phyloP scores from a whole-genome alignment of 1,139 yeast species.

The Yamadazyma buinensis region DNA sequence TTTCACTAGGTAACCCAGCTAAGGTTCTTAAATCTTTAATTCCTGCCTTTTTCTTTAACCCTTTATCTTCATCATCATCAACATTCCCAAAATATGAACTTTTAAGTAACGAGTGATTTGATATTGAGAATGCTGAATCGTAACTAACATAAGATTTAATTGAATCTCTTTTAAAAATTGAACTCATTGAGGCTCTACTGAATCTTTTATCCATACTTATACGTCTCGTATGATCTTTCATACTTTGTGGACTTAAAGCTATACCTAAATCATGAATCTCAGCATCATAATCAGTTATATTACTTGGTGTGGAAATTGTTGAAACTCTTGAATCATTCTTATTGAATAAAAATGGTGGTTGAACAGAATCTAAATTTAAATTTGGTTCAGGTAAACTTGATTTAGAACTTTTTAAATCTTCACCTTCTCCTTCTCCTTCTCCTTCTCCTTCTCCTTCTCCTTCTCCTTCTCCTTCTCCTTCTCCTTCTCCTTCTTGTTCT shows the following conservation, averaged over 20 bases:
- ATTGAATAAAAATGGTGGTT: conserved; percentile 15
- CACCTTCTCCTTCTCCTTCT: too few relatives aligned
- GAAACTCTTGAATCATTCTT: conserved; percentile 24
- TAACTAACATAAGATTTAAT: conserved; percentile 51
- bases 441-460: conserved; percentile 1
- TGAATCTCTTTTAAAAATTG: conserved; percentile 34
- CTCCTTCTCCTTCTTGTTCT: not conserved
- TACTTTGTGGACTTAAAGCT: conserved; percentile 39
- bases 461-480: not conserved
- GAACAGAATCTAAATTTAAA: conserved; percentile 7
- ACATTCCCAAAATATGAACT: not conserved
- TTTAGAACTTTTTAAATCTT: too few relatives aligned
- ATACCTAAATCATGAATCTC: conserved; percentile 46
- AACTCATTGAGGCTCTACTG: conserved; percentile 27
- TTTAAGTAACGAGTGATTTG: conserved; percentile 21
- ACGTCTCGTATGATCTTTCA: conserved; percentile 20
- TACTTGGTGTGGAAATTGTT: conserved; percentile 39
- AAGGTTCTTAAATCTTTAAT: conserved; percentile 31
- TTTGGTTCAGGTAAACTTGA: conserved; percentile 9
- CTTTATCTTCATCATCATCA: conserved; percentile 12
- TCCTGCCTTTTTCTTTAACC: conserved; percentile 37
- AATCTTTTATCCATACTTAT: conserved; percentile 26
- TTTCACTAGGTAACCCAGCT: conserved; percentile 17
- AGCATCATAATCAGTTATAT: conserved; percentile 38
- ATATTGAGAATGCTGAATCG: conserved; percentile 49